phyloP scores from a whole-genome alignment of 306 rosid genomes.

The Carpinus fangiana region DNA sequence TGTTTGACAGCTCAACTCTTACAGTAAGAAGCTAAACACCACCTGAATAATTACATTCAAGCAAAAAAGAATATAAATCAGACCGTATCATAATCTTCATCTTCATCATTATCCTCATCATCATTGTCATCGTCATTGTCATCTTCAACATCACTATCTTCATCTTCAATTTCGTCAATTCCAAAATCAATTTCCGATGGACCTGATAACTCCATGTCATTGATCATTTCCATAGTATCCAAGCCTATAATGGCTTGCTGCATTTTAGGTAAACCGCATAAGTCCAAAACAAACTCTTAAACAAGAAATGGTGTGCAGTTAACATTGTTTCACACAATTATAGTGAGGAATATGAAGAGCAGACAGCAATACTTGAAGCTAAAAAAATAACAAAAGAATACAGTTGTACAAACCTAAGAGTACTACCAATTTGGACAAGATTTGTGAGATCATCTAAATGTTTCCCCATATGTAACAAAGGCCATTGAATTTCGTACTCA shows the following conservation, averaged over 20 bases:
- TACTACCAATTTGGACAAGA: neutral
- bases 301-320: neutral
- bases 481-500: neutral
- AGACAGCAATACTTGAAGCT: neutral
- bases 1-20: conserved; percentile 7
- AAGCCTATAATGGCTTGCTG: conserved; percentile 97
- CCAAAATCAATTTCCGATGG: conserved; percentile 85
- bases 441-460: conserved; percentile 11
- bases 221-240: conserved; percentile 81
- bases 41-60: conserved; percentile 11
- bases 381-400: neutral
- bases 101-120: conserved; percentile 43
- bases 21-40: conserved; percentile 26
- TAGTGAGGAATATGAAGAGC: conserved; percentile 14
- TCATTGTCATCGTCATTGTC: conserved; percentile 48
- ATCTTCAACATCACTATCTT: conserved; percentile 54
- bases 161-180: conserved; percentile 81
- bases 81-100: conserved; percentile 74
- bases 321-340: conserved; percentile 1
- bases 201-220: conserved; percentile 76
- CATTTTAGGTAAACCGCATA: conserved; percentile 30
- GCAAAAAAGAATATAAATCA: conserved; percentile 21
- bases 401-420: neutral
- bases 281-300: conserved; percentile 16
- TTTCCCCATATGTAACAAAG: neutral